phyloP scores from a whole-genome alignment of 768 basidiomycete species.

The Pisolithus albus region DNA sequence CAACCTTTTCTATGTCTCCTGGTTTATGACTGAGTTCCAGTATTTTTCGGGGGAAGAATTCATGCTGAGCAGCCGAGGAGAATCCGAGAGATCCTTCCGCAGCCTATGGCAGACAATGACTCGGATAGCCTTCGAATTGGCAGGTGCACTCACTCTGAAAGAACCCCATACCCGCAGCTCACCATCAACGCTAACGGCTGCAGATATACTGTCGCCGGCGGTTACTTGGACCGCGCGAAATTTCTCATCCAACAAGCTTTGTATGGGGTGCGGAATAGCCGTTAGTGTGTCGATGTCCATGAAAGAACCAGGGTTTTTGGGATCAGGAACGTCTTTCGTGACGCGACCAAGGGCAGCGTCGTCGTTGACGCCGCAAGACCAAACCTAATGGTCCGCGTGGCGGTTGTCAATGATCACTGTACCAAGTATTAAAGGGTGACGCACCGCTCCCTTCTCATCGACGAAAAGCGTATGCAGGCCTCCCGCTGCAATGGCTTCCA shows the following conservation, averaged over 20 bases:
- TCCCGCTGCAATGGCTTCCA: constrained; percentile 75
- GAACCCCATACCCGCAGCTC: constrained; percentile 84
- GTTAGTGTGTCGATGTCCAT: constrained; percentile 48
- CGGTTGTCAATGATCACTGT: constrained; percentile 1
- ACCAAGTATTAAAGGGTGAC: constrained; percentile 26
- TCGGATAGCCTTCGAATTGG: not conserved
- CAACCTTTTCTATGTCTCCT: constrained; percentile 64
- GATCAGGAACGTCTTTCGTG: constrained; percentile 54
- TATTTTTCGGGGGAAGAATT: constrained; percentile 57
- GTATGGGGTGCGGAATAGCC: constrained; percentile 56
- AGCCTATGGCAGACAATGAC: constrained; percentile 36
- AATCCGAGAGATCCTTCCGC: constrained; percentile 85
- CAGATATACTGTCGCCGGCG: constrained; percentile 84
- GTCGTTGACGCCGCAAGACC: constrained; percentile 85
- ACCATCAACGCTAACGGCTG: constrained; percentile 74
- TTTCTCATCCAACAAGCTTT: constrained; percentile 63
- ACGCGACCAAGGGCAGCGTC: constrained; percentile 81
- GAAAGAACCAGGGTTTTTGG: constrained; percentile 51
- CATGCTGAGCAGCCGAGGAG: constrained; percentile 55
- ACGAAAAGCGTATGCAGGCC: constrained; percentile 87
- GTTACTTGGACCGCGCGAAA: constrained; percentile 81
- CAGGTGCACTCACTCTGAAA: constrained; percentile 61
- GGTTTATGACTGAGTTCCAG: constrained; percentile 55
- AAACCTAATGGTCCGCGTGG: constrained; percentile 42
- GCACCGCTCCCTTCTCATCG: constrained; percentile 83